Evolutionary conservation across 139 green algal species (phyloP).

Genomic region (Pleodorina starrii): DNA sequence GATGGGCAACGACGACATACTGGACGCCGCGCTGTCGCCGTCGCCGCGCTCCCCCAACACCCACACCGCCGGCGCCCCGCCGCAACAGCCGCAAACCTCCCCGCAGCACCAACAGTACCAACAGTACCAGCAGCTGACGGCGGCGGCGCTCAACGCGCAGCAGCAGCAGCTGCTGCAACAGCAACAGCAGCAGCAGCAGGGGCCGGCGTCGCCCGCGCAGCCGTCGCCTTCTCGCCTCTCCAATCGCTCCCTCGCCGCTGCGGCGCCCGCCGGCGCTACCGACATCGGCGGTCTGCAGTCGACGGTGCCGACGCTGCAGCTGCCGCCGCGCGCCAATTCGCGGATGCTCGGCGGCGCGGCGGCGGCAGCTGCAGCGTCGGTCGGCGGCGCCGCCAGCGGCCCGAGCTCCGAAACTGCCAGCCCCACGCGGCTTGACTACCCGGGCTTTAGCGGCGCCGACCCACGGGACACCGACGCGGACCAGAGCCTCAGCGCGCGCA

Average conservation of each 20-base stretch:
- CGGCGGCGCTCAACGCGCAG: not conserved
- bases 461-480: not conserved
- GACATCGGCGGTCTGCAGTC: not conserved
- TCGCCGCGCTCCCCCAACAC: constrained; percentile 1
- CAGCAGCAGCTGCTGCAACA: constrained; percentile 1
- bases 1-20: constrained; percentile 32
- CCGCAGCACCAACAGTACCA: no score
- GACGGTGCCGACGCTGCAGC: constrained; percentile 1
- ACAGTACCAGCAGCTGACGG: not conserved
- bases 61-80: not conserved
- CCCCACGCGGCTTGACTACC: not conserved
- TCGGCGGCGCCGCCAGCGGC: constrained; percentile 1
- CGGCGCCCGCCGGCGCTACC: not conserved
- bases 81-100: no score
- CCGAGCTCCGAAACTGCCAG: not conserved
- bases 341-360: not conserved
- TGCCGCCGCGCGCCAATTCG: not conserved
- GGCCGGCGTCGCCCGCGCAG: not conserved
- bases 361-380: not conserved
- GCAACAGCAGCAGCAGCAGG: not conserved
- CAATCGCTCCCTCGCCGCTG: not conserved
- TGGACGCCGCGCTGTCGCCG: not conserved
- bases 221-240: not conserved
- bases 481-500: constrained; percentile 11
- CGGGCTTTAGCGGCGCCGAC: not conserved